Conservation (phyloP, 805 yeast species). For the Wickerhamomyces rabaulensis region DNA sequence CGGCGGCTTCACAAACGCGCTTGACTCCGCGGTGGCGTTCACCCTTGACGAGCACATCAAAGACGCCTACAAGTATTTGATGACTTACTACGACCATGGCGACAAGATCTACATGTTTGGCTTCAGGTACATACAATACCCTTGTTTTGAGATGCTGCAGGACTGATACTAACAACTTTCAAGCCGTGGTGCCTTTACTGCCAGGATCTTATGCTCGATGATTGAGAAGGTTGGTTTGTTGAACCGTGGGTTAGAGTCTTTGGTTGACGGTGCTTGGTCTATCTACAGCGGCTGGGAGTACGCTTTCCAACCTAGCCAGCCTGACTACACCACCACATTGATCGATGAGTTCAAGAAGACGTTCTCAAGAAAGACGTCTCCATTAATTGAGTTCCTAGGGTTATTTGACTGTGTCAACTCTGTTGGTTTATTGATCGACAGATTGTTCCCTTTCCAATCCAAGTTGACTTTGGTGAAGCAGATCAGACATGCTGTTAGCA, state of each 20-base stretch:
- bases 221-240: constrained; percentile 58
- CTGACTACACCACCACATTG: constrained; percentile 38
- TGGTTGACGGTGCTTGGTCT: constrained; percentile 58
- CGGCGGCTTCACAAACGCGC: constrained; percentile 17
- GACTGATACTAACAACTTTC: constrained; percentile 2
- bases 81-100: constrained; percentile 42
- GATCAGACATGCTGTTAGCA: constrained; percentile 60
- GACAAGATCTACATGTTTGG: constrained; percentile 56
- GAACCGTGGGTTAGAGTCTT: constrained; percentile 47
- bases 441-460: constrained; percentile 54
- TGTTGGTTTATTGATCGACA: constrained; percentile 53
- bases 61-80: constrained; percentile 50
- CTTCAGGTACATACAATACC: constrained; percentile 30
- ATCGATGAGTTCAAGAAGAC: constrained; percentile 50
- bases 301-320: constrained; percentile 50
- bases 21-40: constrained; percentile 48
- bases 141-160: not conserved
- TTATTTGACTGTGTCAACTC: constrained; percentile 68
- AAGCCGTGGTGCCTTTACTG: constrained; percentile 61
- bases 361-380: constrained; percentile 40
- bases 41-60: constrained; percentile 52
- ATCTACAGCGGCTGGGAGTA: constrained; percentile 55
- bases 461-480: constrained; percentile 47
- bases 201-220: constrained; percentile 62
- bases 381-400: constrained; percentile 54